Percentiles rank a stretch among this genome's conserved stretches.
Evolutionary conservation across 768 basidiomycete species (phyloP).

Genomic region (Agaricus subrufescens): DNA sequence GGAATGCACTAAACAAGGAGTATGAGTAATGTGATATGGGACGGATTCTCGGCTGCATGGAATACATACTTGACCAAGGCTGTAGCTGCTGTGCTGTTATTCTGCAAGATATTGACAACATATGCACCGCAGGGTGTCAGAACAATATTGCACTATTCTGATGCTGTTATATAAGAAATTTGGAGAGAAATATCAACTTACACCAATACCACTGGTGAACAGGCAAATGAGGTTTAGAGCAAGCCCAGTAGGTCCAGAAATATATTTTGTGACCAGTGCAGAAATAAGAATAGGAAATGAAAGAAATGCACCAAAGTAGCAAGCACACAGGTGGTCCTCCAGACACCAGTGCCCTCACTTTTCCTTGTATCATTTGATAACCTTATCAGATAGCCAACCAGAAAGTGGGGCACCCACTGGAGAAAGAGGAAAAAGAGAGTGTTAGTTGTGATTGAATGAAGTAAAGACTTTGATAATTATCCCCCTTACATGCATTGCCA

Average conservation of each 20-base stretch:
- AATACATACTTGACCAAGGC: slow-evolving; percentile 48
- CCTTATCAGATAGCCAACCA: slow-evolving; percentile 53
- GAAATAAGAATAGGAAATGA: slow-evolving; percentile 43
- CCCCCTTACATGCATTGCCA: slow-evolving; percentile 48
- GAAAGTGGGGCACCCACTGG: slow-evolving; percentile 57
- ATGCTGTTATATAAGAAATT: background rate
- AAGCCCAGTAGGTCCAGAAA: slow-evolving; percentile 45
- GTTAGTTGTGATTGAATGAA: background rate
- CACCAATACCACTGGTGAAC: slow-evolving; percentile 62
- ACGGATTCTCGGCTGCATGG: background rate
- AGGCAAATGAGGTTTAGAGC: slow-evolving; percentile 47
- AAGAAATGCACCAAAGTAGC: slow-evolving; percentile 37
- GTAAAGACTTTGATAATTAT: slow-evolving; percentile 6
- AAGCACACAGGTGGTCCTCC: slow-evolving; percentile 60
- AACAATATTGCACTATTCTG: slow-evolving; percentile 55
- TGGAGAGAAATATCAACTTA: slow-evolving; percentile 25
- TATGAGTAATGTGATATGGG: no score
- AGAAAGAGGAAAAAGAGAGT: background rate
- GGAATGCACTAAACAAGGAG: slow-evolving; percentile 36
- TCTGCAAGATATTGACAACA: slow-evolving; percentile 54
- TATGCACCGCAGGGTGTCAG: slow-evolving; percentile 54
- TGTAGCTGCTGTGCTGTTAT: slow-evolving; percentile 56
- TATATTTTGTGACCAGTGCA: slow-evolving; percentile 45
- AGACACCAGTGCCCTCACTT: slow-evolving; percentile 54
- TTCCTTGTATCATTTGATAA: slow-evolving; percentile 43